phyloP scores from a whole-genome alignment of 805 yeast genomes.

The Wickerhamomyces queroliae region DNA sequence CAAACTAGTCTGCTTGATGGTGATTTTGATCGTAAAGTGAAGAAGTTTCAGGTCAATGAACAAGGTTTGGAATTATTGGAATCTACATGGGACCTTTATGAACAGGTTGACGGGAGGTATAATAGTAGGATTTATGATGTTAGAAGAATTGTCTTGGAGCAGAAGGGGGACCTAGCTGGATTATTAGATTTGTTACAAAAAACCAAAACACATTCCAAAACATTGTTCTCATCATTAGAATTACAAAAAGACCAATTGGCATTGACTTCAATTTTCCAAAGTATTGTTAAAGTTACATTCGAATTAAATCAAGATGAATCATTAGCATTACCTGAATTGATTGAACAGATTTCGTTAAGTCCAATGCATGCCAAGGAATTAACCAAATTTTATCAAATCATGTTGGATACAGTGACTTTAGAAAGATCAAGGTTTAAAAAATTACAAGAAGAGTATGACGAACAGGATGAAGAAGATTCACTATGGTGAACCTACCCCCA shows the following conservation, averaged over 20 bases:
- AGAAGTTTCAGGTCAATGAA: too few relatives aligned
- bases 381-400: not conserved
- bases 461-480: slow-evolving; percentile 25
- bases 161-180: not conserved
- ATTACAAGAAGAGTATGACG: slow-evolving; percentile 22
- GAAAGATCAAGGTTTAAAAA: slow-evolving; percentile 14
- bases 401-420: slow-evolving; percentile 1
- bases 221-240: not conserved
- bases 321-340: not conserved
- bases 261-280: not conserved
- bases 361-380: not conserved
- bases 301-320: not conserved
- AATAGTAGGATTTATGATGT: not conserved
- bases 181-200: too few relatives aligned
- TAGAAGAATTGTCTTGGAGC: not conserved
- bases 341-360: not conserved
- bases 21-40: too few relatives aligned
- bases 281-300: not conserved
- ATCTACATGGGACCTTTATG: too few relatives aligned
- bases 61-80: too few relatives aligned
- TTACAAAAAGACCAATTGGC: not conserved
- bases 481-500: slow-evolving; percentile 17
- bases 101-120: too few relatives aligned
- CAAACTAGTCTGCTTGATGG: too few relatives aligned
- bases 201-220: not conserved